A percentile compares a stretch with the other conserved stretches of the same genome.
Evolutionary conservation across 2,329 filamentous ascomycete species (phyloP).

Genomic region (Trichophyton verrucosum): DNA sequence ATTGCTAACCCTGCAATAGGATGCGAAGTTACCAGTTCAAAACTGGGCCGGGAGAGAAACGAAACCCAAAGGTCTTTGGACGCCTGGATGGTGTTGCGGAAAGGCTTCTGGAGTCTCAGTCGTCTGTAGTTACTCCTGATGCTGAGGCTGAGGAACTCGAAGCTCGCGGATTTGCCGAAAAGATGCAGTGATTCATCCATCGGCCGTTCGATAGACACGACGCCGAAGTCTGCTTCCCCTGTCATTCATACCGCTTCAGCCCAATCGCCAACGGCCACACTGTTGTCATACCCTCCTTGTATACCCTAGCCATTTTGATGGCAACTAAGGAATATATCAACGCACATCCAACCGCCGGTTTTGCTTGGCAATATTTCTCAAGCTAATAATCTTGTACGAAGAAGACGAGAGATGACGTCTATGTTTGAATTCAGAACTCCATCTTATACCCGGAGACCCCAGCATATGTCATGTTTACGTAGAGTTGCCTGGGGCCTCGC

Average conservation of each 20-base stretch:
- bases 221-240: neutral
- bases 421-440: too few relatives aligned
- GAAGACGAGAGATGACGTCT: too few relatives aligned
- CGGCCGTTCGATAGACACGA: neutral
- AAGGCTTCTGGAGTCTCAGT: constrained; percentile 38
- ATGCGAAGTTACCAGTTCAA: constrained; percentile 74
- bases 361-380: too few relatives aligned
- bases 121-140: constrained; percentile 41
- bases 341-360: neutral
- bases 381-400: too few relatives aligned
- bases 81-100: constrained; percentile 41
- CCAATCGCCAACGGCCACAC: neutral
- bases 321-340: neutral
- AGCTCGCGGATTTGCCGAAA: constrained; percentile 45
- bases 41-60: constrained; percentile 52
- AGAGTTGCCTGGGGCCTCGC: too few relatives aligned
- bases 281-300: neutral
- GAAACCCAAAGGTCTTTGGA: constrained; percentile 57
- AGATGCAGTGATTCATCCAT: constrained; percentile 12
- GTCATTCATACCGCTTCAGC: neutral
- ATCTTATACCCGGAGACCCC: too few relatives aligned
- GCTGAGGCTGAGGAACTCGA: constrained; percentile 42
- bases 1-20: constrained; percentile 21
- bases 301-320: neutral
- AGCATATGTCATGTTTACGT: too few relatives aligned